Conservation (phyloP, 345 rosid genomes). For the Mangifera indica region DNA sequence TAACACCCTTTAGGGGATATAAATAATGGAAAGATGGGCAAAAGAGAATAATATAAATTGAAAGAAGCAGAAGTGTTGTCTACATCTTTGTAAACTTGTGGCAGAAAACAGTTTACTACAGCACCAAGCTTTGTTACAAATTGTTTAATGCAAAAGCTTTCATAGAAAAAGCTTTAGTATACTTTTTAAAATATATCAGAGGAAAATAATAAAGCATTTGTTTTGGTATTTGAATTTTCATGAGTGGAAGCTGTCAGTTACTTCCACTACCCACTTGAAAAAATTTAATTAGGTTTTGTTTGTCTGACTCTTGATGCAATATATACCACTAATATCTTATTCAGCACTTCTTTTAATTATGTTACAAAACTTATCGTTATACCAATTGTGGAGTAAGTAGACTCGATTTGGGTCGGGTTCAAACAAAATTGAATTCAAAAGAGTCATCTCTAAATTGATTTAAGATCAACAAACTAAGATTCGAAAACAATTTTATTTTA, state of each 20-base stretch:
- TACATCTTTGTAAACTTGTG: slow-evolving; percentile 34
- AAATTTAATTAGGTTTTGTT: neutral
- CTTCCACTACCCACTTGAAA: slow-evolving; percentile 27
- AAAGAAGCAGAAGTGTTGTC: slow-evolving; percentile 26
- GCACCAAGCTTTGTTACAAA: slow-evolving; percentile 5
- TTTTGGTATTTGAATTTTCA: neutral
- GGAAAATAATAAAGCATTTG: slow-evolving; percentile 1
- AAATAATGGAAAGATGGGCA: slow-evolving; percentile 25
- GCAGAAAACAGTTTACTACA: slow-evolving; percentile 17
- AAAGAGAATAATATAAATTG: slow-evolving; percentile 24
- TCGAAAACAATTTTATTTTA: too few relatives aligned
- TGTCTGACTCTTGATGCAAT: neutral
- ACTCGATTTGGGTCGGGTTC: too few relatives aligned
- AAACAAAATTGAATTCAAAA: too few relatives aligned
- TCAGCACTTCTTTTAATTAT: neutral
- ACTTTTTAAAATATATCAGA: neutral
- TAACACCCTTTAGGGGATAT: slow-evolving; percentile 24
- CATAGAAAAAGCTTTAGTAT: neutral
- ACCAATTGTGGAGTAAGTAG: neutral
- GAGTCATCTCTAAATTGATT: too few relatives aligned
- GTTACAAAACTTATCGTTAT: neutral
- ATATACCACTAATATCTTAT: neutral
- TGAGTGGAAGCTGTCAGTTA: slow-evolving; percentile 33
- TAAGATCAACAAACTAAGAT: too few relatives aligned
- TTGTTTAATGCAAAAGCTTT: slow-evolving; percentile 13